A percentile compares a stretch with the other conserved stretches of the same genome.
Evolutionary conservation across 2,329 filamentous ascomycete genomes (phyloP).

Genomic region (Cladosporium sp.): DNA sequence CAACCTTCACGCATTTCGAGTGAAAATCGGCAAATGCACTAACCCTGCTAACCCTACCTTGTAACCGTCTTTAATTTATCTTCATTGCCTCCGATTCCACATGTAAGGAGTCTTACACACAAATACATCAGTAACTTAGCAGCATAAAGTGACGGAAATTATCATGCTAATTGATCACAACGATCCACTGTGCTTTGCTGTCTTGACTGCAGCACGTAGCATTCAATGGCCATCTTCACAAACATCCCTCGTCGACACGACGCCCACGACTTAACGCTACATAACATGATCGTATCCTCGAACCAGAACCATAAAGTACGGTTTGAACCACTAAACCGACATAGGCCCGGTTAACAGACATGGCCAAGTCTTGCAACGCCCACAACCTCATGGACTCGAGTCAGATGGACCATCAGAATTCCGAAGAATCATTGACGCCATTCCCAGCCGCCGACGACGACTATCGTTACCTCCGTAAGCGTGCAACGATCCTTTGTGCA

Average conservation of each 20-base stretch:
- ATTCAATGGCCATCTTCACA: neutral
- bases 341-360: too few relatives aligned
- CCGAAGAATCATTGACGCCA: neutral
- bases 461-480: constrained; percentile 17
- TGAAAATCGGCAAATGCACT: neutral
- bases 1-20: too few relatives aligned
- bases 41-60: neutral
- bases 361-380: neutral
- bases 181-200: neutral
- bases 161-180: neutral
- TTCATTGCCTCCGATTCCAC: neutral
- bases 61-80: neutral
- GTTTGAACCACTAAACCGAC: neutral
- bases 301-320: neutral
- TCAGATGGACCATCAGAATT: neutral
- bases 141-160: neutral
- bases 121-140: neutral
- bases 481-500: constrained; percentile 5
- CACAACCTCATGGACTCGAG: neutral
- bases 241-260: neutral
- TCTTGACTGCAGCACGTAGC: neutral
- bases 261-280: neutral
- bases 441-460: constrained; percentile 18
- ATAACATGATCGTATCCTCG: neutral
- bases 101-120: neutral